Conservation (phyloP, 768 basidiomycete species). For the Leucocoprinus sp. region DNA sequence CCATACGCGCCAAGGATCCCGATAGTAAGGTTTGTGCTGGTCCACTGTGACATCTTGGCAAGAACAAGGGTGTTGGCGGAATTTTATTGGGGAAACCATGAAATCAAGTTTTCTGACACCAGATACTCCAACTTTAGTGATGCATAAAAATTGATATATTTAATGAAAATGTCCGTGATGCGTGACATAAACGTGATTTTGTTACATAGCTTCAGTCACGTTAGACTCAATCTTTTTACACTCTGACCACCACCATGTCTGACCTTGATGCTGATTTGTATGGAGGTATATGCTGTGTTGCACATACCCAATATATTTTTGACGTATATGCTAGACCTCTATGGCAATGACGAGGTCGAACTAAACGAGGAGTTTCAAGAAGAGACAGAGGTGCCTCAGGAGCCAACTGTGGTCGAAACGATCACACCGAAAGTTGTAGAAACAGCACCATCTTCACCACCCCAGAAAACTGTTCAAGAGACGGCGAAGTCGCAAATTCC, state of each 20-base stretch:
- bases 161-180: slow-evolving; percentile 11
- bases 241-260: slow-evolving; percentile 42
- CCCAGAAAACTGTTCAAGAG: slow-evolving; percentile 18
- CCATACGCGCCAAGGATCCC: slow-evolving; percentile 43
- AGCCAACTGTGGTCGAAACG: slow-evolving; percentile 6
- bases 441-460: slow-evolving; percentile 8
- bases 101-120: slow-evolving; percentile 3
- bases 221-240: slow-evolving; percentile 17
- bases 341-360: slow-evolving; percentile 64
- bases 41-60: not conserved
- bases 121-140: slow-evolving; percentile 7
- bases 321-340: slow-evolving; percentile 46
- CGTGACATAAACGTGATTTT: slow-evolving; percentile 16
- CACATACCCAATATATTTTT: too few species aligned
- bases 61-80: not conserved
- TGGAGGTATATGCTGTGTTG: slow-evolving; percentile 66
- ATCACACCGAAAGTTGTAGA: slow-evolving; percentile 7
- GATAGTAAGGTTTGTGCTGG: slow-evolving; percentile 19
- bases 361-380: slow-evolving; percentile 36
- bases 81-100: not conserved
- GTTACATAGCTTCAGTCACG: slow-evolving; percentile 7
- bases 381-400: slow-evolving; percentile 16
- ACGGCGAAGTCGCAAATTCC: slow-evolving; percentile 18
- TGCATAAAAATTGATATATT: too few species aligned
- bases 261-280: slow-evolving; percentile 88